Conservation (phyloP, 202 grass and related monocot species). For the Musa balbisiana region DNA sequence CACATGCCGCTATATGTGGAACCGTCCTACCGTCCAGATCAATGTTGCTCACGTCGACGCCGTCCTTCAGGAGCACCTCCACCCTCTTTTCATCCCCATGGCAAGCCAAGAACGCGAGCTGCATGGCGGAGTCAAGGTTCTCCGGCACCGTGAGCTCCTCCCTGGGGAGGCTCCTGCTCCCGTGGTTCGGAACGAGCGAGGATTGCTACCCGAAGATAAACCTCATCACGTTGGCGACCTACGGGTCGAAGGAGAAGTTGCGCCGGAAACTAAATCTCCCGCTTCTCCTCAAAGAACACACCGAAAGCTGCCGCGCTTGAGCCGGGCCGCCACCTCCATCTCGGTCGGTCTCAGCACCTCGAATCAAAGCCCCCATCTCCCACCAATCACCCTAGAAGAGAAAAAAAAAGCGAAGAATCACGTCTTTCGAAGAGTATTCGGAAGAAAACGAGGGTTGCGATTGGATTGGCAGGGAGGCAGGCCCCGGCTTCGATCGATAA, state of each 20-base stretch:
- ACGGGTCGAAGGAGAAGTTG: slow-evolving; percentile 59
- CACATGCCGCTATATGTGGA: slow-evolving; percentile 76
- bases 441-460: slow-evolving; percentile 34
- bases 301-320: slow-evolving; percentile 56
- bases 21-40: slow-evolving; percentile 87
- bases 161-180: slow-evolving; percentile 30
- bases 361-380: neutral
- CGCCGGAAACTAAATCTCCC: slow-evolving; percentile 44
- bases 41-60: slow-evolving; percentile 87
- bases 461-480: no score
- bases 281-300: slow-evolving; percentile 49
- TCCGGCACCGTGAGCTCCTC: slow-evolving; percentile 71
- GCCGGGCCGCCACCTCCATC: slow-evolving; percentile 34
- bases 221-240: slow-evolving; percentile 36
- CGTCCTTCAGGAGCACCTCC: slow-evolving; percentile 44
- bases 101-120: slow-evolving; percentile 79
- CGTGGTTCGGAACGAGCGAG: slow-evolving; percentile 66
- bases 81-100: slow-evolving; percentile 61
- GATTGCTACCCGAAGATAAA: slow-evolving; percentile 75
- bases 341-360: neutral
- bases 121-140: slow-evolving; percentile 76
- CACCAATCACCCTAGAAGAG: no score
- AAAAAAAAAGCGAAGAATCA: no score
- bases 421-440: neutral
- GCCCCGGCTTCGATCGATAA: slow-evolving; percentile 27